Conservation (phyloP, 2,329 filamentous ascomycete genomes). For the Trichoderma breve region DNA sequence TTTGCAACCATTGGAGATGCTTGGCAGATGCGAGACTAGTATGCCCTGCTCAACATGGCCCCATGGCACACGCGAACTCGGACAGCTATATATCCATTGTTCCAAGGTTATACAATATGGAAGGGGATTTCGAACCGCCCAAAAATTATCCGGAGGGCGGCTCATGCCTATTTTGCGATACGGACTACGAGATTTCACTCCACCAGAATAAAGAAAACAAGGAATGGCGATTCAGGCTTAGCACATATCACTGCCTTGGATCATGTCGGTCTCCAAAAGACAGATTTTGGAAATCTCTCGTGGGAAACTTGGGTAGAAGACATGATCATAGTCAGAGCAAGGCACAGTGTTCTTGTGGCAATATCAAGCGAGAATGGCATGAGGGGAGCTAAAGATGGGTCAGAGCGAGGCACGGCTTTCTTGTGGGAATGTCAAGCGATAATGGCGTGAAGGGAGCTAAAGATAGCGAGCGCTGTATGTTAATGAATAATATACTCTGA, state of each 20-base stretch:
- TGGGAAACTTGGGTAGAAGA: neutral
- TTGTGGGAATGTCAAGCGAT: neutral
- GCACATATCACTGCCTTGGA: neutral
- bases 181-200: neutral
- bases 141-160: neutral
- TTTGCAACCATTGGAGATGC: neutral
- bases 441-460: neutral
- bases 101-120: neutral
- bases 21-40: neutral
- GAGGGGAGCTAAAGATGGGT: too few relatives aligned
- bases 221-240: neutral
- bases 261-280: neutral
- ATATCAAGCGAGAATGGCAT: neutral
- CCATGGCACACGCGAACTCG: neutral
- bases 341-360: neutral
- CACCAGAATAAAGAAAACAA: neutral
- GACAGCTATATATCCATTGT: neutral
- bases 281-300: neutral
- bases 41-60: neutral
- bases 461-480: neutral
- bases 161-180: neutral
- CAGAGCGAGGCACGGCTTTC: too few relatives aligned
- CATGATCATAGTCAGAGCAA: neutral
- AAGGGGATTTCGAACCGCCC: neutral
- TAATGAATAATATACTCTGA: neutral